Conservation (phyloP, 306 rosid genomes). For the Astragalus membranaceus region DNA sequence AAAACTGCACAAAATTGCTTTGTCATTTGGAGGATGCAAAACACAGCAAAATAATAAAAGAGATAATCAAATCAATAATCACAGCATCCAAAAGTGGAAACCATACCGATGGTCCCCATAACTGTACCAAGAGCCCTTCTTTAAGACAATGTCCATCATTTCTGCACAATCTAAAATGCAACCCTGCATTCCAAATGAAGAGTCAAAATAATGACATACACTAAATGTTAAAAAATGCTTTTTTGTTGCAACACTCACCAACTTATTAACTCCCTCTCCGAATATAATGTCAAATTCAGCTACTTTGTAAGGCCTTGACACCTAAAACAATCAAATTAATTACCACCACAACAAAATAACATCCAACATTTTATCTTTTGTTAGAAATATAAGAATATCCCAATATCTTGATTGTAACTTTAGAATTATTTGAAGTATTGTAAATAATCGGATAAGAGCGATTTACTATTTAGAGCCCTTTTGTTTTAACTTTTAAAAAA, state of each 20-base stretch:
- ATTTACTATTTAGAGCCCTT: neutral
- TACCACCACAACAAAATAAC: neutral
- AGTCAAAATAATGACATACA: constrained; percentile 18
- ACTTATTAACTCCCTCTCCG: constrained; percentile 85
- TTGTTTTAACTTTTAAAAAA: neutral
- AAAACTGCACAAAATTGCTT: neutral
- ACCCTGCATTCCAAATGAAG: constrained; percentile 56
- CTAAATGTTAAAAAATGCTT: neutral
- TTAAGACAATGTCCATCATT: constrained; percentile 65
- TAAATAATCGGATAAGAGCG: neutral
- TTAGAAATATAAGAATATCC: neutral
- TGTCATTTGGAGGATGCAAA: neutral
- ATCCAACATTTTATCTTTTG: neutral
- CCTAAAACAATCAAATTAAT: constrained; percentile 47
- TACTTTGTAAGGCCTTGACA: constrained; percentile 93
- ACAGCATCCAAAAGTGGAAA: constrained; percentile 15
- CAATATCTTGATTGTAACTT: neutral
- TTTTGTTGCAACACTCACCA: constrained; percentile 45
- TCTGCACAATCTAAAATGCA: constrained; percentile 98
- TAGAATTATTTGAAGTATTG: neutral
- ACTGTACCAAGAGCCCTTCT: constrained; percentile 97
- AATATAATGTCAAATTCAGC: constrained; percentile 95
- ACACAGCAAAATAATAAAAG: neutral
- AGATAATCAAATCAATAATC: neutral
- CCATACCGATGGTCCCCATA: constrained; percentile 83